Conservation (phyloP, 164 flowering plant species). For the Aristolochia californica region DNA sequence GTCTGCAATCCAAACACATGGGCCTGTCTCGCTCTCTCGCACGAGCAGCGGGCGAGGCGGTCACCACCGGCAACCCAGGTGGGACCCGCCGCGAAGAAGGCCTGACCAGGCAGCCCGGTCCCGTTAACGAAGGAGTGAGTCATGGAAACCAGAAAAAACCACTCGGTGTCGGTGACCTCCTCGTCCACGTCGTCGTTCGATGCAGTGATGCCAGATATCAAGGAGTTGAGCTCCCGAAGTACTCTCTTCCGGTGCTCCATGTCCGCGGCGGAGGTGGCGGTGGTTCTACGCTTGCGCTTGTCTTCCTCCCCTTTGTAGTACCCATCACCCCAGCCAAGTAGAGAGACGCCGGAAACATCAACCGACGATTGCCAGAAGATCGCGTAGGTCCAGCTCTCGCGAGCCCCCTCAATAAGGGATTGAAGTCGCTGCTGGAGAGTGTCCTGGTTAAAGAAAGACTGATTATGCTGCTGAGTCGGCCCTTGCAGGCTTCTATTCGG, state of each 20-base stretch:
- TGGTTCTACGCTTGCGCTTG: constrained; percentile 15
- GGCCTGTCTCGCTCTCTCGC: constrained; percentile 71
- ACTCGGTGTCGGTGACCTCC: constrained; percentile 90
- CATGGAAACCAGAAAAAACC: constrained; percentile 92
- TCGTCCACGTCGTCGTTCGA: constrained; percentile 56
- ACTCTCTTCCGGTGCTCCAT: constrained; percentile 74
- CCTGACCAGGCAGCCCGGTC: constrained; percentile 68
- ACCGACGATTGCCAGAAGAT: constrained; percentile 83
- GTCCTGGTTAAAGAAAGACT: constrained; percentile 43
- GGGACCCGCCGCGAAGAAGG: constrained; percentile 33
- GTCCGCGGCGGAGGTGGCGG: constrained; percentile 32
- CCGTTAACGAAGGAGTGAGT: constrained; percentile 62
- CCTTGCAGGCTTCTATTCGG: constrained; percentile 1
- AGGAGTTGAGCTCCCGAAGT: constrained; percentile 64
- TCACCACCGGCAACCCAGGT: constrained; percentile 63
- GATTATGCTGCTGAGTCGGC: constrained; percentile 7
- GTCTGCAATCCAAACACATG: constrained; percentile 68
- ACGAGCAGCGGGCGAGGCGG: constrained; percentile 30
- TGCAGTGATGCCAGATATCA: constrained; percentile 43
- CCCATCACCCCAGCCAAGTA: constrained; percentile 86
- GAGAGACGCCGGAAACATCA: constrained; percentile 32
- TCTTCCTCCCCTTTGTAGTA: constrained; percentile 77
- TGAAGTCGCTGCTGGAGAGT: constrained; percentile 76
- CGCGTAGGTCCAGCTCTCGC: constrained; percentile 83
- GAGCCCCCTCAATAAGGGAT: constrained; percentile 56